A percentile compares a stretch with the other conserved stretches of the same genome.
phyloP scores from a whole-genome alignment of 148 eudicot genomes.

The Camellia lanceoleosa region DNA sequence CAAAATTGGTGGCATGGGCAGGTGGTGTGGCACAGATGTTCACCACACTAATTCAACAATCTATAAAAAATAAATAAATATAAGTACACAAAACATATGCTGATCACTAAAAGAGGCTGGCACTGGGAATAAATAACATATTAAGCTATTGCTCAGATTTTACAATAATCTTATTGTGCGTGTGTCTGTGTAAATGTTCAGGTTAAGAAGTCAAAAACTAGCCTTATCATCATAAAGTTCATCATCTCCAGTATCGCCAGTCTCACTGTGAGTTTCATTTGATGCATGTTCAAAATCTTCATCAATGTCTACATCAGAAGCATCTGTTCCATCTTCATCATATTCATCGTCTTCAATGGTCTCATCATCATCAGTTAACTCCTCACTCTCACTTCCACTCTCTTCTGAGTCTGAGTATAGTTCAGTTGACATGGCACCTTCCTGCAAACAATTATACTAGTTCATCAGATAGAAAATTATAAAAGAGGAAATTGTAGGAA shows the following conservation, averaged over 20 bases:
- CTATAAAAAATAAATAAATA: background rate
- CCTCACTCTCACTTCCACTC: constrained; percentile 84
- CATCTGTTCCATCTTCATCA: constrained; percentile 42
- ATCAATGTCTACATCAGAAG: constrained; percentile 34
- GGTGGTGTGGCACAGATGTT: background rate
- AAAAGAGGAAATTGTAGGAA: constrained; percentile 4
- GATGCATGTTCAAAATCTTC: constrained; percentile 48
- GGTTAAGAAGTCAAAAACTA: constrained; percentile 11
- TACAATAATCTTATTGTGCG: background rate
- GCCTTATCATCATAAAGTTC: constrained; percentile 46
- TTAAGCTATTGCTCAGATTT: background rate
- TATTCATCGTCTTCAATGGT: constrained; percentile 56
- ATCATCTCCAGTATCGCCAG: constrained; percentile 40
- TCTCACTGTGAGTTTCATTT: constrained; percentile 38
- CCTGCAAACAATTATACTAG: constrained; percentile 50
- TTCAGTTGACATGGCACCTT: constrained; percentile 60
- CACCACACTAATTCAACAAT: background rate
- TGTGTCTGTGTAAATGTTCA: background rate
- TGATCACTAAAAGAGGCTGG: constrained; percentile 4
- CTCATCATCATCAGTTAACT: constrained; percentile 66
- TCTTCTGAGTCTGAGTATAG: constrained; percentile 86
- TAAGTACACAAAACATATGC: no score
- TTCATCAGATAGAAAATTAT: constrained; percentile 24
- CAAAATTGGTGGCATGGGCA: background rate
- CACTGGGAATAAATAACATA: background rate